phyloP scores from a whole-genome alignment of 1,284 basidiomycete species.

The Fistulina hepatica region DNA sequence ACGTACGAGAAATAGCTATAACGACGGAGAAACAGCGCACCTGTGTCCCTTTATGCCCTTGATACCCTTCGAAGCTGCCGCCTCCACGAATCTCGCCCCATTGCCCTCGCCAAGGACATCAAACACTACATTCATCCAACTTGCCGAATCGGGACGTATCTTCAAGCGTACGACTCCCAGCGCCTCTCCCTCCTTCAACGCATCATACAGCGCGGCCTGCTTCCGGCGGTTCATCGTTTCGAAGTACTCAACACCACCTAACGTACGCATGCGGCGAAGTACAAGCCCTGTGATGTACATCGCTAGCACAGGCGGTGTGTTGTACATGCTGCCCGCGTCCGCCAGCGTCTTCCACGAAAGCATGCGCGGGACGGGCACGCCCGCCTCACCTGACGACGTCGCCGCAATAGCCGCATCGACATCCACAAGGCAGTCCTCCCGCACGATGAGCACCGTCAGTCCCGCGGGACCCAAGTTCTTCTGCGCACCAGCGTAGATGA shows the following conservation, averaged over 20 bases:
- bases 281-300: conserved; percentile 92
- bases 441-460: conserved; percentile 86
- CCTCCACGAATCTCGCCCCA: conserved; percentile 66
- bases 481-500: conserved; percentile 98
- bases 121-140: conserved; percentile 94
- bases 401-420: conserved; percentile 70
- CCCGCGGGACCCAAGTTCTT: conserved; percentile 98
- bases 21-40: conserved; percentile 45
- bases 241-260: conserved; percentile 67
- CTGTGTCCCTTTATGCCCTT: conserved; percentile 86
- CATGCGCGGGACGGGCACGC: conserved; percentile 67
- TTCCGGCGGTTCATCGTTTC: conserved; percentile 63
- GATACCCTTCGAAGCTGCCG: conserved; percentile 71
- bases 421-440: conserved; percentile 85
- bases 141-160: conserved; percentile 63
- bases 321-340: conserved; percentile 79
- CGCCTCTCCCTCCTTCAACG: conserved; percentile 59
- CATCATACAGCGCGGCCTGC: conserved; percentile 63
- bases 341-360: conserved; percentile 82
- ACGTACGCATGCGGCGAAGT: conserved; percentile 55
- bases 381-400: no score
- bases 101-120: conserved; percentile 56
- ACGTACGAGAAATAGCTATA: neutral
- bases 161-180: conserved; percentile 58
- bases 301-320: conserved; percentile 90